Percentiles rank a stretch among this genome's conserved stretches.
phyloP scores from a whole-genome alignment of 352 stramenopile genomes.

The Globisporangium camurandrum region DNA sequence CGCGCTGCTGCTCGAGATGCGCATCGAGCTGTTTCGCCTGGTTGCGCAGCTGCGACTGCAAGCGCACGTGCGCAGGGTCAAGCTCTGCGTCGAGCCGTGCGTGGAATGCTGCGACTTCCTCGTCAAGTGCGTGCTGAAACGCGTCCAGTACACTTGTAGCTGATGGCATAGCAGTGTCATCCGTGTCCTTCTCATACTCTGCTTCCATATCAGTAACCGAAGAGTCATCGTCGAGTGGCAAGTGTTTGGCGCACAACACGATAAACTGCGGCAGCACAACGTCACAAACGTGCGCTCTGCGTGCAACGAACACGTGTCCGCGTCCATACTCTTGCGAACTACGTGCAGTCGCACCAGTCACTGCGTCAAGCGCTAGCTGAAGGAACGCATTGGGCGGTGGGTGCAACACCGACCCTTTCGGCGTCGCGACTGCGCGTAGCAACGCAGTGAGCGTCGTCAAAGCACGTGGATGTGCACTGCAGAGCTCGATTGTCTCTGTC shows the following conservation, averaged over 20 bases:
- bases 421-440: conserved; percentile 8
- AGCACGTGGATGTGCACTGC: conserved; percentile 8
- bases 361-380: conserved; percentile 19
- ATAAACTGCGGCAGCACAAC: conserved; percentile 31
- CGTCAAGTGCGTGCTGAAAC: conserved; percentile 19
- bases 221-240: not conserved
- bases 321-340: not conserved
- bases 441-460: conserved; percentile 20
- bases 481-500: conserved; percentile 26
- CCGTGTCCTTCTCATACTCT: not conserved
- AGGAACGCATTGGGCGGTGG: conserved; percentile 27
- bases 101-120: conserved; percentile 27
- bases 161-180: not conserved
- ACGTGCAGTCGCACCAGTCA: not conserved
- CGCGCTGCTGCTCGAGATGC: conserved; percentile 16
- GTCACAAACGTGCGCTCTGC: conserved; percentile 9
- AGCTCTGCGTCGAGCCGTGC: conserved; percentile 24
- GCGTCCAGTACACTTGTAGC: not conserved
- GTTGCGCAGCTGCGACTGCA: conserved; percentile 18
- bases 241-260: conserved; percentile 22
- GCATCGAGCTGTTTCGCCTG: conserved; percentile 15
- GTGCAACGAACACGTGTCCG: conserved; percentile 29
- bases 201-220: not conserved
- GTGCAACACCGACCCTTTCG: conserved; percentile 16
- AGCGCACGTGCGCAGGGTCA: conserved; percentile 22